These are phyloP conservation scores for Botrytis cinerea DNA, from an alignment of 2,329 filamentous ascomycete genomes.

Conservation along the genomic window DNA sequence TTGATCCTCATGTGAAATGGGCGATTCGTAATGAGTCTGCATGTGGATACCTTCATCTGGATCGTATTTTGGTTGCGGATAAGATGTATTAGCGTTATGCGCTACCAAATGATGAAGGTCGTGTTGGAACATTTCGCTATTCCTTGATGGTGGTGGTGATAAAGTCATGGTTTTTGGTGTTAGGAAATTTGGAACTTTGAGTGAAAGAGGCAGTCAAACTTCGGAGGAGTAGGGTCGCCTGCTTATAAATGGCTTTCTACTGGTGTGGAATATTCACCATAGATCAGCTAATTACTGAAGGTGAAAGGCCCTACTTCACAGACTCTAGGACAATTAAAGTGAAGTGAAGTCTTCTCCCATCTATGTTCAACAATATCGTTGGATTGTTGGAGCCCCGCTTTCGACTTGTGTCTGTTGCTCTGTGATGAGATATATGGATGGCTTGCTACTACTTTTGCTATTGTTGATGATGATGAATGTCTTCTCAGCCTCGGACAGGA, in stretches of 20 bases:
- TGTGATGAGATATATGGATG: constrained; percentile 9
- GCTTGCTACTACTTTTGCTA: constrained; percentile 4
- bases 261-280: constrained; percentile 15
- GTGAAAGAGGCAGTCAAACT: constrained; percentile 3
- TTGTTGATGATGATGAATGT: constrained; percentile 14
- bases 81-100: constrained; percentile 45
- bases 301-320: not conserved
- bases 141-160: constrained; percentile 46
- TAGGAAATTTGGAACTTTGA: constrained; percentile 7
- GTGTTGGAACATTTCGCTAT: constrained; percentile 45
- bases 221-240: not conserved
- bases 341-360: constrained; percentile 9
- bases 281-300: constrained; percentile 10
- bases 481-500: constrained; percentile 19
- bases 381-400: not conserved
- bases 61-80: constrained; percentile 36
- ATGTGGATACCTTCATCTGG: constrained; percentile 34
- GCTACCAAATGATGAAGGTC: constrained; percentile 49
- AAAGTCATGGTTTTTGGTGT: constrained; percentile 31
- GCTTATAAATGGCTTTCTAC: constrained; percentile 17
- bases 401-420: not conserved
- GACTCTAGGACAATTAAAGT: constrained; percentile 6
- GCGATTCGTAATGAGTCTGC: constrained; percentile 38
- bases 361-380: not conserved
- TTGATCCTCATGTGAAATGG: constrained; percentile 31